These are phyloP conservation scores for Leucocoprinus birnbaumii DNA, from an alignment of 768 basidiomycete species.

Conservation along the genomic window DNA sequence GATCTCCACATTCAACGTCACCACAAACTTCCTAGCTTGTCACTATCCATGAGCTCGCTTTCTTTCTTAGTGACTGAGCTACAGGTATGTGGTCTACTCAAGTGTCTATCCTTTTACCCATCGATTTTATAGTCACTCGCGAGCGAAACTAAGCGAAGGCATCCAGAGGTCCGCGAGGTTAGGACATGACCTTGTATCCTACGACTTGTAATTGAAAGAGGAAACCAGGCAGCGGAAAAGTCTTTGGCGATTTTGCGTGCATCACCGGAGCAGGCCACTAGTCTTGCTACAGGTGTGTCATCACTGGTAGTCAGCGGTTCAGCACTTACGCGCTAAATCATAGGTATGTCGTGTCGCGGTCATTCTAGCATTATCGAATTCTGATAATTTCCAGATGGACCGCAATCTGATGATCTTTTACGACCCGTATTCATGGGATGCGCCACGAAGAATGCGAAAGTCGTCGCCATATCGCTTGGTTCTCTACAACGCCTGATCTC, in stretches of 20 bases:
- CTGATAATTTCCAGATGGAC: constrained; percentile 48
- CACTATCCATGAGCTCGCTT: constrained; percentile 62
- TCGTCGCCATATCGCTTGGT: constrained; percentile 88
- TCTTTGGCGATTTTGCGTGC: constrained; percentile 76
- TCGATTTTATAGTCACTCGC: constrained; percentile 63
- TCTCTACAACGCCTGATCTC: constrained; percentile 89
- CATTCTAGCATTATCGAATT: background rate
- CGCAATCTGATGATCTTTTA: constrained; percentile 78
- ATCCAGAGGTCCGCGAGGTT: constrained; percentile 94
- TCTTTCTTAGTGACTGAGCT: constrained; percentile 73
- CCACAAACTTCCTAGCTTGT: background rate
- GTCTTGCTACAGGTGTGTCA: constrained; percentile 67
- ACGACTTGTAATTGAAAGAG: constrained; percentile 19
- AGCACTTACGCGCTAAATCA: constrained; percentile 1
- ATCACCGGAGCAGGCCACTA: constrained; percentile 80
- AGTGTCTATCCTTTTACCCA: background rate
- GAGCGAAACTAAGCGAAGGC: constrained; percentile 83
- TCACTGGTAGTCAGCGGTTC: background rate
- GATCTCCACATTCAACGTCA: background rate
- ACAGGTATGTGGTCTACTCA: constrained; percentile 30
- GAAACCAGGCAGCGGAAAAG: constrained; percentile 76
- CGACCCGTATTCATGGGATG: constrained; percentile 93
- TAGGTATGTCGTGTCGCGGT: constrained; percentile 5
- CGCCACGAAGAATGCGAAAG: constrained; percentile 89
- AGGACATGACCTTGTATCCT: background rate